phyloP scores from a whole-genome alignment of 1,284 basidiomycete genomes.

The Ustilago crameri region DNA sequence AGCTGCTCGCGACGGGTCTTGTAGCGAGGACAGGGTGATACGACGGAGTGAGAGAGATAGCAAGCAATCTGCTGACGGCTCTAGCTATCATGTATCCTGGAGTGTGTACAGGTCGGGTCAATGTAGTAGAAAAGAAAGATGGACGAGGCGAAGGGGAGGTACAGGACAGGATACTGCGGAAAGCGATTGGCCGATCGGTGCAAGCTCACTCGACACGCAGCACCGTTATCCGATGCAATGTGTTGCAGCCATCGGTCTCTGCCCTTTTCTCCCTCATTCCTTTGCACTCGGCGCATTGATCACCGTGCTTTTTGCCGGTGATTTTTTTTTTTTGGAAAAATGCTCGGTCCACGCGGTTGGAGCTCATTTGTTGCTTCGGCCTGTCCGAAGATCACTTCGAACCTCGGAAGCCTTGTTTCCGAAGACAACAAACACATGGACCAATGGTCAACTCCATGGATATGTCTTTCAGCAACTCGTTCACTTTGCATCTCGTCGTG shows the following conservation, averaged over 20 bases:
- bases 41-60: conserved; percentile 2
- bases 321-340: not conserved
- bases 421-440: too few species aligned
- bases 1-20: conserved; percentile 2
- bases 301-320: conserved; percentile 4
- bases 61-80: conserved; percentile 10
- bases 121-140: not conserved
- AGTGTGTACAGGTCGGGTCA: not conserved
- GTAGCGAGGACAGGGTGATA: not conserved
- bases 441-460: not conserved
- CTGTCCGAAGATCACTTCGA: conserved; percentile 13
- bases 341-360: conserved; percentile 10
- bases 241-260: not conserved
- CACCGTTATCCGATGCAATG: not conserved
- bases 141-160: not conserved
- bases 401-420: conserved; percentile 7
- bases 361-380: conserved; percentile 15
- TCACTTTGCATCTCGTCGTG: not conserved
- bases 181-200: conserved; percentile 1
- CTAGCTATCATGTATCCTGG: conserved; percentile 23
- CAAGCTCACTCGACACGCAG: conserved; percentile 10
- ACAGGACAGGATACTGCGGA: too few species aligned
- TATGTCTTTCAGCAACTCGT: too few species aligned
- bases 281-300: conserved; percentile 6
- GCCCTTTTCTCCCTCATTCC: conserved; percentile 1